phyloP scores from a whole-genome alignment of 768 basidiomycete genomes.

The Calvatia gigantea region DNA sequence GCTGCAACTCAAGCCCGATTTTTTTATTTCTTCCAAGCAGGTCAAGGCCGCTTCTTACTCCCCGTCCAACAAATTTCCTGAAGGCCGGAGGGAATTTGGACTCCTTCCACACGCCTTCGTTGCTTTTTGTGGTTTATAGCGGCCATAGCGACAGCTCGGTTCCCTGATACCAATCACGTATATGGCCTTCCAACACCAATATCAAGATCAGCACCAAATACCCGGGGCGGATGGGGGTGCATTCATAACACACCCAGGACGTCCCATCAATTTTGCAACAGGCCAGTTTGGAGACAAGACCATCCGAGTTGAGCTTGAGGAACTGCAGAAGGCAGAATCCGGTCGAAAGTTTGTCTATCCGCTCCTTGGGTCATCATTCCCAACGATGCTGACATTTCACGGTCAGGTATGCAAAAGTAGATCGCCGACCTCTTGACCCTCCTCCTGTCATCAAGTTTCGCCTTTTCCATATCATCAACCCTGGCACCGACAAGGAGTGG shows the following conservation, averaged over 20 bases:
- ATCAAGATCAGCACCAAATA: constrained; percentile 28
- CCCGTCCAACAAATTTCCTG: background rate
- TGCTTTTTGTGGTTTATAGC: constrained; percentile 4
- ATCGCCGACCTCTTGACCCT: constrained; percentile 67
- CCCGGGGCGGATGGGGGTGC: constrained; percentile 18
- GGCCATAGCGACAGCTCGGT: background rate
- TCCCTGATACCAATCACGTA: constrained; percentile 1
- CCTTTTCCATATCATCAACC: constrained; percentile 42
- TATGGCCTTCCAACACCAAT: constrained; percentile 8
- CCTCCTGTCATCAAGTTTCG: constrained; percentile 55
- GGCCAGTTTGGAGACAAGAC: constrained; percentile 51
- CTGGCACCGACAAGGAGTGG: constrained; percentile 32
- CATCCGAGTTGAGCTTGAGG: constrained; percentile 51
- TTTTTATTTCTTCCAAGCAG: constrained; percentile 5
- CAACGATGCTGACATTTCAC: constrained; percentile 8
- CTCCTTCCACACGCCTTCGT: background rate
- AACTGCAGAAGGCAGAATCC: constrained; percentile 64
- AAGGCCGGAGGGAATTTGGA: background rate
- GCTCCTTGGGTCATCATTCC: constrained; percentile 6
- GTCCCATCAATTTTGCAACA: constrained; percentile 41
- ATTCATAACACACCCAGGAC: constrained; percentile 20
- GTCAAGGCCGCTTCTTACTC: background rate
- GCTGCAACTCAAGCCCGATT: background rate
- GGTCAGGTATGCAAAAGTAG: constrained; percentile 52
- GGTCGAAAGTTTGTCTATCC: constrained; percentile 54